phyloP scores from a whole-genome alignment of 176 grass and related monocot genomes.

The Triticum dicoccoides region DNA sequence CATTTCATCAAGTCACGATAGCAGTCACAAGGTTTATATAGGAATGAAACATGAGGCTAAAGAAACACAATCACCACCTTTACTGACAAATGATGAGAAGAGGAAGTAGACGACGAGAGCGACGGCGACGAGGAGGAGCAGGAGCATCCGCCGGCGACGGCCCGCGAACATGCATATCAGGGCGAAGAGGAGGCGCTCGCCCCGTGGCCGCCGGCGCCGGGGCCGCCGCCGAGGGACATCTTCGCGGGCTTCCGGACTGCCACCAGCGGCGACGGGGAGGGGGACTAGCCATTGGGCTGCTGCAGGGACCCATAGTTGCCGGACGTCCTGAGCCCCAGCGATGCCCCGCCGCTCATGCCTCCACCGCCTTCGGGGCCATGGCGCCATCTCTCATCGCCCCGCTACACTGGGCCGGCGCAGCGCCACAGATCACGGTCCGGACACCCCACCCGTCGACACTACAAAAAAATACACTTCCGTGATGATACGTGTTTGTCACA shows the following conservation, averaged over 20 bases:
- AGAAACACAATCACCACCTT: slow-evolving; percentile 45
- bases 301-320: slow-evolving; percentile 89
- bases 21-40: too few relatives aligned
- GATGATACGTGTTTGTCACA: too few relatives aligned
- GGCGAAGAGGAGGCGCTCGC: slow-evolving; percentile 45
- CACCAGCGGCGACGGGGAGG: slow-evolving; percentile 36
- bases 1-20: too few relatives aligned
- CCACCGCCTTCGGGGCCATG: slow-evolving; percentile 26
- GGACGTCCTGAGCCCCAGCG: slow-evolving; percentile 82
- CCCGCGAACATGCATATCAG: slow-evolving; percentile 75
- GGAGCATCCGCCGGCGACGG: slow-evolving; percentile 63
- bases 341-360: slow-evolving; percentile 60
- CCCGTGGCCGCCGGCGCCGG: slow-evolving; percentile 21
- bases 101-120: slow-evolving; percentile 40
- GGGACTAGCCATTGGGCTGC: slow-evolving; percentile 42
- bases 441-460: not conserved
- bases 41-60: not conserved
- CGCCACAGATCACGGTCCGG: slow-evolving; percentile 14
- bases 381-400: slow-evolving; percentile 38
- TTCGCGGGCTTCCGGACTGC: slow-evolving; percentile 47
- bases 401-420: not conserved
- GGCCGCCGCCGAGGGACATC: slow-evolving; percentile 35
- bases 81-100: slow-evolving; percentile 60
- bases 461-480: too few relatives aligned
- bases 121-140: slow-evolving; percentile 50